phyloP scores from a whole-genome alignment of 176 grass and related monocot species.

The Ampelocalamus luodianensis region DNA sequence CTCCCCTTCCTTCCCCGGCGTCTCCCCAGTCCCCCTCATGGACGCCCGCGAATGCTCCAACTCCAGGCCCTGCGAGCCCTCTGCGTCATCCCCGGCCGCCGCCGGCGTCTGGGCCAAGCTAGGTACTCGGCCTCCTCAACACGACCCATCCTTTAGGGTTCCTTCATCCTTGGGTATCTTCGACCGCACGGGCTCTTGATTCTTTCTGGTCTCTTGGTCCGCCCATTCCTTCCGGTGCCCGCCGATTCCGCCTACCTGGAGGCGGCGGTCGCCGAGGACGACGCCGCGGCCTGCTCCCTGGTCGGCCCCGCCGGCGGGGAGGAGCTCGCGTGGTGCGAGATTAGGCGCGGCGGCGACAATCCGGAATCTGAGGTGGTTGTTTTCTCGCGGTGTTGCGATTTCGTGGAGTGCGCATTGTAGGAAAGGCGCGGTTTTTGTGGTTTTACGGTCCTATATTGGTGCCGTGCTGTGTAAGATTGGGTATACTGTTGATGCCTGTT shows the following conservation, averaged over 20 bases:
- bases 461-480: slow-evolving; percentile 22
- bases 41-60: slow-evolving; percentile 79
- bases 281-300: slow-evolving; percentile 62
- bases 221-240: slow-evolving; percentile 58
- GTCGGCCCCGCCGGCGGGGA: slow-evolving; percentile 39
- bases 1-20: background rate
- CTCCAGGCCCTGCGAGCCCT: background rate
- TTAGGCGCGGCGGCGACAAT: slow-evolving; percentile 56
- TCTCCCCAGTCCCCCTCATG: slow-evolving; percentile 52
- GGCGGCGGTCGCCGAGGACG: slow-evolving; percentile 56
- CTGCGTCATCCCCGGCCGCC: background rate
- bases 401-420: background rate
- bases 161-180: slow-evolving; percentile 31
- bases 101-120: slow-evolving; percentile 69
- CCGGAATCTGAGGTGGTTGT: slow-evolving; percentile 55
- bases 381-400: background rate
- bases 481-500: background rate
- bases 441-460: slow-evolving; percentile 11
- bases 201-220: background rate
- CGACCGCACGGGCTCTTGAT: slow-evolving; percentile 43
- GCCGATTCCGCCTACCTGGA: slow-evolving; percentile 53
- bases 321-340: slow-evolving; percentile 78
- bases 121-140: slow-evolving; percentile 41
- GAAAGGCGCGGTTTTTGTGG: slow-evolving; percentile 25
- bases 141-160: background rate